Evolutionary conservation across 805 yeast genomes (phyloP).

Genomic region (Saccharomycopsis schoenii): DNA sequence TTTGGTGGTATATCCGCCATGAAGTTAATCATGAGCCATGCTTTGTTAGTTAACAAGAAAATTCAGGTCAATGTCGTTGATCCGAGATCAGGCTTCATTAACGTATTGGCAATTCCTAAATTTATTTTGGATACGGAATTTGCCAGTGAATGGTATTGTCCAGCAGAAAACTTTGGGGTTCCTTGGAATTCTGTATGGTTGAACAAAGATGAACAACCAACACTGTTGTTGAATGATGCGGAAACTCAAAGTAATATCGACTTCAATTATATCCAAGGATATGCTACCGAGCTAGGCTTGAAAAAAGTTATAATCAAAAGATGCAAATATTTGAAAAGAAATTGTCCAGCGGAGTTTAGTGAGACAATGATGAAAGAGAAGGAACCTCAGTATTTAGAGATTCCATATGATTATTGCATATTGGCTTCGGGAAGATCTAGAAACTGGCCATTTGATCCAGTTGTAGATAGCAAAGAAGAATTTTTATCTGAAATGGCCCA

Average conservation of each 20-base stretch:
- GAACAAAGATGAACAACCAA: slow-evolving; percentile 14
- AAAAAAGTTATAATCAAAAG: slow-evolving; percentile 31
- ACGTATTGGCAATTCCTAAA: slow-evolving; percentile 31
- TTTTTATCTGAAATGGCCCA: slow-evolving; percentile 35
- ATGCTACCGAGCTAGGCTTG: slow-evolving; percentile 18
- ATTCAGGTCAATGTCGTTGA: slow-evolving; percentile 28
- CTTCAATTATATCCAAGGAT: slow-evolving; percentile 14
- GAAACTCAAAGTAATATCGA: slow-evolving; percentile 2
- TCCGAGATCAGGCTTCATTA: slow-evolving; percentile 33
- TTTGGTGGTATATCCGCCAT: slow-evolving; percentile 29
- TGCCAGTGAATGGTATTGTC: slow-evolving; percentile 27
- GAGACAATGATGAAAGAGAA: background rate
- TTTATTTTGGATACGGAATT: slow-evolving; percentile 29
- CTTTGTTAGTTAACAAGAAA: slow-evolving; percentile 6
- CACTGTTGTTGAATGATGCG: slow-evolving; percentile 20
- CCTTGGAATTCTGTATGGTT: slow-evolving; percentile 19
- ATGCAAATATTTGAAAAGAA: slow-evolving; percentile 5
- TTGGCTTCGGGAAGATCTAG: slow-evolving; percentile 42
- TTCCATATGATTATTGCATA: slow-evolving; percentile 36
- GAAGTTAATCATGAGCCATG: slow-evolving; percentile 7
- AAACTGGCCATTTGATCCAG: slow-evolving; percentile 45
- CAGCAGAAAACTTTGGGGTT: slow-evolving; percentile 22
- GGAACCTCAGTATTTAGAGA: background rate
- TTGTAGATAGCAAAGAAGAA: slow-evolving; percentile 29
- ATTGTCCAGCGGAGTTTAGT: slow-evolving; percentile 13